Evolutionary conservation across 768 basidiomycete species (phyloP).

Genomic region (Filobasidium floriforme): DNA sequence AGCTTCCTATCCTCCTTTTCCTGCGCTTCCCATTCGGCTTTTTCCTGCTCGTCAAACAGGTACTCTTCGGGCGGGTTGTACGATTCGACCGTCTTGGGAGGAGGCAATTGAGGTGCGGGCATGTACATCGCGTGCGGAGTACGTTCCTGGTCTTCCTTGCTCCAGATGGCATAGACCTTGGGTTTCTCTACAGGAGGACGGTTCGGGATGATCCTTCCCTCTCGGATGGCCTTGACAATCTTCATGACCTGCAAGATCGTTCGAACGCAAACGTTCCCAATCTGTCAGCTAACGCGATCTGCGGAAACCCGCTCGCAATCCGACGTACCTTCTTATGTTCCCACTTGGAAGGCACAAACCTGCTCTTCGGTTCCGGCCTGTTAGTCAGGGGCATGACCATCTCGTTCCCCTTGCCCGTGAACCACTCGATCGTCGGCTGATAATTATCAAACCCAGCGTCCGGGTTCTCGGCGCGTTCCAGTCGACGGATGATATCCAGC

Average conservation of each 20-base stretch:
- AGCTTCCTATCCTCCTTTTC: slow-evolving; percentile 85
- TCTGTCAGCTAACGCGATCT: too few relatives aligned
- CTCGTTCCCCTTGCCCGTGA: slow-evolving; percentile 90
- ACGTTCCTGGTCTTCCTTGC: slow-evolving; percentile 52
- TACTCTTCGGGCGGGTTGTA: slow-evolving; percentile 99
- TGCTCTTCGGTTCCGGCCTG: slow-evolving; percentile 87
- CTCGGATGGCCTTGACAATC: slow-evolving; percentile 94
- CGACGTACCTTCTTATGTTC: slow-evolving; percentile 75
- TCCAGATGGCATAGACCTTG: slow-evolving; percentile 83
- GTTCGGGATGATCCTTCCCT: slow-evolving; percentile 84
- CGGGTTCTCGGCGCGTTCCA: slow-evolving; percentile 86
- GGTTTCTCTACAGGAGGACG: slow-evolving; percentile 66
- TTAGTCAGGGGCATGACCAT: slow-evolving; percentile 86
- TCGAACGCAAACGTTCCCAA: not conserved
- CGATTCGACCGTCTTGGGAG: slow-evolving; percentile 91
- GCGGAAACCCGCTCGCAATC: too few relatives aligned
- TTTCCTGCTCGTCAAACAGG: slow-evolving; percentile 74
- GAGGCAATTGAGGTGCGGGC: slow-evolving; percentile 79
- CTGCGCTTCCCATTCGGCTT: slow-evolving; percentile 67
- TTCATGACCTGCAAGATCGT: slow-evolving; percentile 73
- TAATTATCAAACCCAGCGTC: slow-evolving; percentile 86
- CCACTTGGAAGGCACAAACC: slow-evolving; percentile 98
- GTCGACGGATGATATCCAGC: slow-evolving; percentile 82
- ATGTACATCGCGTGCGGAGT: slow-evolving; percentile 77
- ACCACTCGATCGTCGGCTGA: slow-evolving; percentile 90